Base-by-base conservation (phyloP, 371 early-diverging fungal genomes). In the Mortierella sp. region DNA sequence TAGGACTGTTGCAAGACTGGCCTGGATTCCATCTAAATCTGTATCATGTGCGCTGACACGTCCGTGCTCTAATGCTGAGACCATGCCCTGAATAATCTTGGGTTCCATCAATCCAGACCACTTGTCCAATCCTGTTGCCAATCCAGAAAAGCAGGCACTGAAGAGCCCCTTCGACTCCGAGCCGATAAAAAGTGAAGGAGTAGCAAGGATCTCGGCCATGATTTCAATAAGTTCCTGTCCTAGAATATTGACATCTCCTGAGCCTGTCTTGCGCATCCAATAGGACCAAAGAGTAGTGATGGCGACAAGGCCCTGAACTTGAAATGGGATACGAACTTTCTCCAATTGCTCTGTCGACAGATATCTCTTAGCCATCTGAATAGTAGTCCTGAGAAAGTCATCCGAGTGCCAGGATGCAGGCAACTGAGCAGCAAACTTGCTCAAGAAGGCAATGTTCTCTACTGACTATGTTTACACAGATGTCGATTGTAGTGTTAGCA, bases 261-360 rank as follows among this genome's bases (percentile, higher is more conserved):
- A 63, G 38, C 82, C 82, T n/a, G 73, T 70, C 58, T 81, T 81
- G 22, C 82, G 76, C 82, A 81, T 81, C 82, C 82, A 81, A 38
- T 69, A 81, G 15, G 82, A 81, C 82, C 82, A 81, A 1, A 81
- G 61, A 9, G 76, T 69, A 3, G 73, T 21, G 48, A 81, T 72
- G 15, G 82, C 72, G 28, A 41, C 62, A 9, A 81, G 57, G 0
- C 76, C 73, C 47, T 69, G 58, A 13, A 81, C 61, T 28, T 81
- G 82, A 32, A 69, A 58, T 28, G 82, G 76, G 3, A 81, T 47
- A 5, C 82, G 69, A 58, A 76, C 52, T 33, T 76, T 76, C 11
- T 75, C 81, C 16, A 60, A 57, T 58, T 58, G 64, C 33, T 80
- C 81, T 10, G 67, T 80, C 6, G 24, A 19, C 19, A 80, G 45